Percentiles rank a stretch among this genome's conserved stretches.
phyloP scores from a whole-genome alignment of 176 grass and related monocot genomes.

The Zoysia japonica region DNA sequence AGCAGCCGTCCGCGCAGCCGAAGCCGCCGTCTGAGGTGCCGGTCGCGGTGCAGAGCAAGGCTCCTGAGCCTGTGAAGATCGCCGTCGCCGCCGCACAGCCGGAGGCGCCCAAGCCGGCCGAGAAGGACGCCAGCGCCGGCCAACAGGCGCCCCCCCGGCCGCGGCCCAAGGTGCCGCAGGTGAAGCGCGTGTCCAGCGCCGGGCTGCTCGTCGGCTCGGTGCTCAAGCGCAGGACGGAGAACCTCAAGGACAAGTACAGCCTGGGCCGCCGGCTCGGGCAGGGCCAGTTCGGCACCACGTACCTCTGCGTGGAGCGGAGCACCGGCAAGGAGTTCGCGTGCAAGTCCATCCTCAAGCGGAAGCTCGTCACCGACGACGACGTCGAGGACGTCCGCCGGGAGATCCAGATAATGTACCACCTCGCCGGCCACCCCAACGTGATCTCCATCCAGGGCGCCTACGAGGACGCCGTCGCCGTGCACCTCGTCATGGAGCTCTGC shows the following conservation, averaged over 20 bases:
- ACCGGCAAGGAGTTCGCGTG: constrained; percentile 71
- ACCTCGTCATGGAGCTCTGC: constrained; percentile 83
- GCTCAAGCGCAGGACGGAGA: constrained; percentile 79
- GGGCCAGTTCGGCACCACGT: constrained; percentile 92
- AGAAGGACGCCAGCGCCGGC: not conserved
- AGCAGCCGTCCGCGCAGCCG: not conserved
- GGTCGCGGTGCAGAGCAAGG: constrained; percentile 47
- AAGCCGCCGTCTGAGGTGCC: constrained; percentile 5
- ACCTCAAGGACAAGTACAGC: constrained; percentile 84
- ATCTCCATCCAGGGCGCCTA: constrained; percentile 64
- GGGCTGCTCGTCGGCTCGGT: constrained; percentile 73
- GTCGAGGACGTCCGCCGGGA: constrained; percentile 78
- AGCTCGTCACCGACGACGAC: constrained; percentile 73
- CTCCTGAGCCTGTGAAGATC: constrained; percentile 67
- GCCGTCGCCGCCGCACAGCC: constrained; percentile 7
- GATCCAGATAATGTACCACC: constrained; percentile 90
- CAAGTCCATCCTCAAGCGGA: constrained; percentile 82
- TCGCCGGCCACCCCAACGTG: constrained; percentile 64
- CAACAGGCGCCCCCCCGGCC: not conserved
- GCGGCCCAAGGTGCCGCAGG: constrained; percentile 55
- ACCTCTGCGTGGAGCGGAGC: constrained; percentile 79
- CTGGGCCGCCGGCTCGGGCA: constrained; percentile 80
- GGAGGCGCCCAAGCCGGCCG: constrained; percentile 11
- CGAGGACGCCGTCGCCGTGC: constrained; percentile 78
- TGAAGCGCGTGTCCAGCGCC: constrained; percentile 75